phyloP scores from a whole-genome alignment of 495 filamentous ascomycete genomes.

The Chaetomium fimeti region DNA sequence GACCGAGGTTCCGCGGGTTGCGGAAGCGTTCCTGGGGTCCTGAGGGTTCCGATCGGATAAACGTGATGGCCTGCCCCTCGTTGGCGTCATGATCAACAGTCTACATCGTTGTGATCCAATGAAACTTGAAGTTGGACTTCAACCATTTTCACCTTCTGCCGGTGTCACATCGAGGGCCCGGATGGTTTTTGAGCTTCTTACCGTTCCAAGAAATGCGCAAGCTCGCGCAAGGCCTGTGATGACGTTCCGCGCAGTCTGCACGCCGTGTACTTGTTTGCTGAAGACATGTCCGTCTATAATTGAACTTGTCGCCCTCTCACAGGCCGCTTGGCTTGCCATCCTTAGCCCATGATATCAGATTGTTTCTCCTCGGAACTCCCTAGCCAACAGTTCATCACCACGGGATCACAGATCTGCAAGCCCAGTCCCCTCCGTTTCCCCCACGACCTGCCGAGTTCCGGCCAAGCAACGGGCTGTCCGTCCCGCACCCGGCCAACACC shows the following conservation, averaged over 20 bases:
- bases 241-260: neutral
- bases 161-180: neutral
- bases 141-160: neutral
- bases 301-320: neutral
- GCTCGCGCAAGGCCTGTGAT: neutral
- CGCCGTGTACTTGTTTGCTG: neutral
- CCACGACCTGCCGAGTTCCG: neutral
- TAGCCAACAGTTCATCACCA: neutral
- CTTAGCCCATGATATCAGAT: constrained; percentile 1
- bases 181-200: neutral
- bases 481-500: neutral
- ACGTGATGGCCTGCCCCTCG: neutral
- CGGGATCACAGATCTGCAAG: neutral
- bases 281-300: neutral
- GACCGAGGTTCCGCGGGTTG: no score
- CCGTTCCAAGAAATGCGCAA: constrained; percentile 6
- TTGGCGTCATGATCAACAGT: constrained; percentile 16
- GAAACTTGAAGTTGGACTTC: neutral
- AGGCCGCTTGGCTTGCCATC: neutral
- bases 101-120: neutral
- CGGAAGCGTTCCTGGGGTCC: no score
- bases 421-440: neutral
- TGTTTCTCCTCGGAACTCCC: neutral
- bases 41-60: no score
- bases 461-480: neutral